Conservation (phyloP, 129 eudicot species). For the Solidago caesia region DNA sequence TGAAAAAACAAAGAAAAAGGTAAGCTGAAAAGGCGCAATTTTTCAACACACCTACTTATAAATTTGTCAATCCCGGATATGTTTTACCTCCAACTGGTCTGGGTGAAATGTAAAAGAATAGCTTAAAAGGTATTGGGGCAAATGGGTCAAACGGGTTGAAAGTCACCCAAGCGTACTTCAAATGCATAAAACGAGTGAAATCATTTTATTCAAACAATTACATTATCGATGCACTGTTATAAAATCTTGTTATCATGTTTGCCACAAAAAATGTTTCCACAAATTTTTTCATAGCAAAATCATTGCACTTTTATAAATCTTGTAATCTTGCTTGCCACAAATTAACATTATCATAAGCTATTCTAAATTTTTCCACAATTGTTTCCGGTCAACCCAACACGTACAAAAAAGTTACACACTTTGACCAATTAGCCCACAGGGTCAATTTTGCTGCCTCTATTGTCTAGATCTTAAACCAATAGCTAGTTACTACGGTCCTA, state of each 20-base stretch:
- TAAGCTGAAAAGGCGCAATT: slow-evolving; percentile 15
- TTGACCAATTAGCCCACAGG: no score
- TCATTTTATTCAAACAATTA: neutral
- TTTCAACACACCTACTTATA: neutral
- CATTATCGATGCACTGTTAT: neutral
- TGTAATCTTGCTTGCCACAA: neutral
- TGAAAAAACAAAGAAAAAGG: slow-evolving; percentile 74
- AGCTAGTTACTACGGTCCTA: slow-evolving; percentile 10
- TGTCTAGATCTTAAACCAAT: neutral
- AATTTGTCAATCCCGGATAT: neutral
- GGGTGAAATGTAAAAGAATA: neutral
- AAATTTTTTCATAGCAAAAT: no score
- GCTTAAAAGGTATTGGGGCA: neutral
- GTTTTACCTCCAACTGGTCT: slow-evolving; percentile 8
- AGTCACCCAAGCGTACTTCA: neutral
- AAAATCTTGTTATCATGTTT: neutral
- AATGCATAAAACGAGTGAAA: slow-evolving; percentile 3
- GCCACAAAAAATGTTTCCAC: neutral
- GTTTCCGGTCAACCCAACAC: neutral
- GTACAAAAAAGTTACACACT: neutral
- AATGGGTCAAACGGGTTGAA: neutral
- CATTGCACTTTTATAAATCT: neutral
- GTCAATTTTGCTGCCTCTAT: neutral
- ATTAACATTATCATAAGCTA: neutral
- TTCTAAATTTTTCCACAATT: neutral